Percentiles rank a stretch among this genome's conserved stretches.
Evolutionary conservation across 495 filamentous ascomycete species (phyloP).

Genomic region (Thozetella sp.): DNA sequence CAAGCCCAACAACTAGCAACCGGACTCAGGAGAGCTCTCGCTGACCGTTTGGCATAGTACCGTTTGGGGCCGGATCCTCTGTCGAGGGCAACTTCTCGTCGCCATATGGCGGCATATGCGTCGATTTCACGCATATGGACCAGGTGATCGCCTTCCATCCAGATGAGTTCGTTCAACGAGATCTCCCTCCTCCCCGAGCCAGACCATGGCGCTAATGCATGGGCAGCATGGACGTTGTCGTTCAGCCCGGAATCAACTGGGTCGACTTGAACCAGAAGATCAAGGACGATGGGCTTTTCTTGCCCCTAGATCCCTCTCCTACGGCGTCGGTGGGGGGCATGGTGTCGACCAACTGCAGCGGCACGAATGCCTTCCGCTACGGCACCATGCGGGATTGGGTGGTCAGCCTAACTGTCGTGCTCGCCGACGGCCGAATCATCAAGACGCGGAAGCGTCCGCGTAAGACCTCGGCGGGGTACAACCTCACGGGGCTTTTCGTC

Average conservation of each 20-base stretch:
- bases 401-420: conserved; percentile 74
- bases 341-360: conserved; percentile 78
- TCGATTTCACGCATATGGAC: conserved; percentile 86
- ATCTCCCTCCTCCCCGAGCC: background rate
- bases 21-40: background rate
- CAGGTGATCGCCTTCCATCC: conserved; percentile 73
- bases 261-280: conserved; percentile 80
- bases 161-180: conserved; percentile 49
- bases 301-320: conserved; percentile 76
- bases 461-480: conserved; percentile 78
- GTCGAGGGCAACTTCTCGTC: conserved; percentile 87
- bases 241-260: conserved; percentile 85
- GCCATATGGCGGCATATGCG: conserved; percentile 76
- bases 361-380: conserved; percentile 78
- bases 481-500: conserved; percentile 82
- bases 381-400: conserved; percentile 89
- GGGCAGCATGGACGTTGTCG: conserved; percentile 75
- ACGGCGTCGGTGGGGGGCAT: conserved; percentile 67
- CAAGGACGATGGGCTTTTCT: conserved; percentile 74
- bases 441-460: conserved; percentile 72
- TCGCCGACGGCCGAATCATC: conserved; percentile 75
- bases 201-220: background rate
- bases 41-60: conserved; percentile 42
- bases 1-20: background rate
- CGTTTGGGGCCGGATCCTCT: conserved; percentile 82